These are phyloP conservation scores for Pyracantha coccinea DNA, from an alignment of 331 rosid genomes.

Conservation along the genomic window DNA sequence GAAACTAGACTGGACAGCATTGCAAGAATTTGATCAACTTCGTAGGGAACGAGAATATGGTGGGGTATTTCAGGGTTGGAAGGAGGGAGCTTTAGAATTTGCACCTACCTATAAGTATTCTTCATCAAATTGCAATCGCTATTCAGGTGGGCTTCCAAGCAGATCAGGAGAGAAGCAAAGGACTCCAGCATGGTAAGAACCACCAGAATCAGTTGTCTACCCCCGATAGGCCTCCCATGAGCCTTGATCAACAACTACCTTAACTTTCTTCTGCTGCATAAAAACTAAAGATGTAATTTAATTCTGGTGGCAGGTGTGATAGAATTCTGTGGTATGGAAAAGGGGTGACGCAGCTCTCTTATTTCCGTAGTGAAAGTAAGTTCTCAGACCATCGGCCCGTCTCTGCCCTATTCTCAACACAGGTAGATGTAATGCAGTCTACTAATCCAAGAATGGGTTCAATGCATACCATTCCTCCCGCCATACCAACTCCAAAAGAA, in stretches of 20 bases:
- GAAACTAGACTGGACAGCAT: slow-evolving; percentile 72
- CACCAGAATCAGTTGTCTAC: not conserved
- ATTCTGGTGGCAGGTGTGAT: slow-evolving; percentile 64
- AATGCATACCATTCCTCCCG: slow-evolving; percentile 23
- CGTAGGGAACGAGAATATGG: slow-evolving; percentile 65
- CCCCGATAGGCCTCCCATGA: not conserved
- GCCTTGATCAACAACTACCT: not conserved
- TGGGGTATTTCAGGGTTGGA: slow-evolving; percentile 88
- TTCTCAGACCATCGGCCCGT: slow-evolving; percentile 98
- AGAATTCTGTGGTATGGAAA: slow-evolving; percentile 91
- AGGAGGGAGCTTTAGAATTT: slow-evolving; percentile 82
- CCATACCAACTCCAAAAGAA: slow-evolving; percentile 23
- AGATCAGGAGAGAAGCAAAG: slow-evolving; percentile 85
- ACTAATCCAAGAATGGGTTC: slow-evolving; percentile 32
- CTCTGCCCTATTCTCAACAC: slow-evolving; percentile 77
- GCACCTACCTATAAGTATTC: slow-evolving; percentile 90
- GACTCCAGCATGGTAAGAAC: slow-evolving; percentile 86
- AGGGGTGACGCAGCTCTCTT: slow-evolving; percentile 82
- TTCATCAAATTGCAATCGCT: slow-evolving; percentile 49
- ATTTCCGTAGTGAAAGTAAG: slow-evolving; percentile 82
- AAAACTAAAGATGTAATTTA: not conserved
- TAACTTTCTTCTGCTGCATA: not conserved
- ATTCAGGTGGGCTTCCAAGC: slow-evolving; percentile 64
- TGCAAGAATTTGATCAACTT: slow-evolving; percentile 86
- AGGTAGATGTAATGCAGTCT: slow-evolving; percentile 44